Base-by-base conservation (phyloP, 2,329 filamentous ascomycete species). In the Graphilbum fragrans region DNA sequence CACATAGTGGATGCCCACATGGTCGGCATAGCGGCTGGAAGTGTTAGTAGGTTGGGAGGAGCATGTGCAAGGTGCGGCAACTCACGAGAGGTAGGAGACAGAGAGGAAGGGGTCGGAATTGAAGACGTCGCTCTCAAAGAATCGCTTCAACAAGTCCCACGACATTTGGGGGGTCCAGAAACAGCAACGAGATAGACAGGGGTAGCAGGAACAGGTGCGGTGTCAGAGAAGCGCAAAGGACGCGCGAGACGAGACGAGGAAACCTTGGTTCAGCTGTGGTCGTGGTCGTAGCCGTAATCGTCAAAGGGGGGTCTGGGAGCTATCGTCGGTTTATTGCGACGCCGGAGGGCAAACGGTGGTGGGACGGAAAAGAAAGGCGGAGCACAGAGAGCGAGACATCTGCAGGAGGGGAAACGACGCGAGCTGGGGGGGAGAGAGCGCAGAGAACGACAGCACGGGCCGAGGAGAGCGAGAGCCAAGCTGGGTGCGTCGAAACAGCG, bases 81-180 rank as follows among this genome's bases (percentile, higher is more conserved):
- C 50, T 74, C 70, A 90, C 84, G 84, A 85, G 57, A 92, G 77
- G 65, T 92, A 92, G 50, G 84, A 86, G 59, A 92, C 85, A 47
- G 84, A 82, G 62, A 92, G 79, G 62, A 87, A 90, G 49, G 86
- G 84, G 65, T 90, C 82, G 66, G 84, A 81, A 69, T 88, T 90
- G 73, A 92, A 92, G 70, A 92, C 83, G 71, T 92, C 85, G 69
- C 82, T 87, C 74, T 90, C 84, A 69, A 92, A 79, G 76, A 90
- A 88, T 64, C 85, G 79, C 71, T 86, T 82, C 60, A 92, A 74
- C 68, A 92, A 72, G 70, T 88, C 82, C 84, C 84, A 90, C 69
- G 79, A 82, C 79, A 80, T 81, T 51, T 43, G 46, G 38, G 36
- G 36, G 35, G 36, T 18, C n/a, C 32, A 6, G 17, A 16, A 34